These are phyloP conservation scores for Cutaneotrichosporon curvatum DNA, from an alignment of 1,284 basidiomycete species.

Conservation along the genomic window DNA sequence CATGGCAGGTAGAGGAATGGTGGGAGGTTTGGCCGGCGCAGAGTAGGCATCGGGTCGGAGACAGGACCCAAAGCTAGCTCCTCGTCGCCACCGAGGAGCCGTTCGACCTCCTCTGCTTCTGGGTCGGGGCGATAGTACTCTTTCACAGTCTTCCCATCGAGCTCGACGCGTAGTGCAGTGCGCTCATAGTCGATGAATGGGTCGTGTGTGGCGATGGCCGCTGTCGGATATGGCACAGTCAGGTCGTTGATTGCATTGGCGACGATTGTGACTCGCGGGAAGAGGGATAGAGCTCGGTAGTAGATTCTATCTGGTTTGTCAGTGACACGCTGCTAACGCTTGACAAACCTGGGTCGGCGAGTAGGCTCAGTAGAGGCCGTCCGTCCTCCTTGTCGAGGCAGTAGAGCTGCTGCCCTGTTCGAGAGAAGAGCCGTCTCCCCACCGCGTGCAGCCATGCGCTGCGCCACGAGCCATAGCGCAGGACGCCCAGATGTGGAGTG, in stretches of 20 bases:
- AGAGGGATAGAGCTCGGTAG: slow-evolving; percentile 63
- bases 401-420: slow-evolving; percentile 77
- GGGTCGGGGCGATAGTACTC: slow-evolving; percentile 12
- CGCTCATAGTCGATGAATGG: slow-evolving; percentile 56
- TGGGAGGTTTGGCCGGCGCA: slow-evolving; percentile 14
- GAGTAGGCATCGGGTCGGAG: neutral
- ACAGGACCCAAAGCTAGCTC: neutral
- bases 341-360: slow-evolving; percentile 70
- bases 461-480: slow-evolving; percentile 26
- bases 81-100: slow-evolving; percentile 5
- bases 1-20: slow-evolving; percentile 28
- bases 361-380: slow-evolving; percentile 66
- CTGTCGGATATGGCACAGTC: slow-evolving; percentile 76
- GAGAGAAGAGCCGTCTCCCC: slow-evolving; percentile 66
- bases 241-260: slow-evolving; percentile 77
- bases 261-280: slow-evolving; percentile 68
- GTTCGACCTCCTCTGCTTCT: slow-evolving; percentile 24
- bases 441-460: slow-evolving; percentile 49
- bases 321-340: neutral
- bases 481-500: slow-evolving; percentile 40
- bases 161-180: slow-evolving; percentile 60
- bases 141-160: slow-evolving; percentile 19
- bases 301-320: slow-evolving; percentile 62
- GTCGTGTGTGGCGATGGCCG: slow-evolving; percentile 64
- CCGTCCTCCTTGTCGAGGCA: slow-evolving; percentile 62